Percentiles rank a stretch among this genome's conserved stretches.
These are phyloP conservation scores for Lyophyllum decastes DNA, from an alignment of 768 basidiomycete species.

Conservation along the genomic window DNA sequence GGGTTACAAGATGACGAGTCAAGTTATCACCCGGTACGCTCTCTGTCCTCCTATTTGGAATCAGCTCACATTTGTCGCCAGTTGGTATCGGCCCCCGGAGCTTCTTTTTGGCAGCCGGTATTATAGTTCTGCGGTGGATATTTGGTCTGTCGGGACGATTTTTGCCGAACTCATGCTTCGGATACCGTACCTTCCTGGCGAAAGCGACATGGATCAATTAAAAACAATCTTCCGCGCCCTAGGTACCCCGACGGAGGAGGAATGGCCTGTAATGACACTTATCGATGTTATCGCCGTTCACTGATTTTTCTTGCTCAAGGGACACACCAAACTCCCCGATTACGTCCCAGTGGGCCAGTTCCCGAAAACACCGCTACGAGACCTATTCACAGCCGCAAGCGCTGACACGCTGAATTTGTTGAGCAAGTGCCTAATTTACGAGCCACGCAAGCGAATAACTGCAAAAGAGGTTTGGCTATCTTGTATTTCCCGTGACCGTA, in stretches of 20 bases:
- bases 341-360: conserved; percentile 87
- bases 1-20: conserved; percentile 94
- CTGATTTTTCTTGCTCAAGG: conserved; percentile 43
- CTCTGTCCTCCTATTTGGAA: conserved; percentile 4
- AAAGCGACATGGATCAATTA: conserved; percentile 95
- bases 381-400: conserved; percentile 90
- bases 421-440: conserved; percentile 76
- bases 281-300: neutral
- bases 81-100: conserved; percentile 99
- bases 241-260: conserved; percentile 94
- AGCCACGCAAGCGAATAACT: conserved; percentile 80
- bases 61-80: conserved; percentile 29
- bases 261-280: conserved; percentile 80
- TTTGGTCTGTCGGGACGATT: conserved; percentile 98
- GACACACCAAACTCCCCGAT: conserved; percentile 88
- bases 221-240: conserved; percentile 93
- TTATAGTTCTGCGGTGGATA: conserved; percentile 90
- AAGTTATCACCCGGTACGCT: conserved; percentile 91
- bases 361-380: conserved; percentile 78
- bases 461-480: conserved; percentile 69
- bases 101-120: conserved; percentile 88
- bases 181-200: conserved; percentile 93
- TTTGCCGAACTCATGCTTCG: conserved; percentile 97
- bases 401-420: conserved; percentile 85
- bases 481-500: neutral